Percentiles rank a stretch among this genome's conserved stretches.
Evolutionary conservation across 192 early-diverging fungal genomes (phyloP).

Genomic region (Dimargaris xerosporica): DNA sequence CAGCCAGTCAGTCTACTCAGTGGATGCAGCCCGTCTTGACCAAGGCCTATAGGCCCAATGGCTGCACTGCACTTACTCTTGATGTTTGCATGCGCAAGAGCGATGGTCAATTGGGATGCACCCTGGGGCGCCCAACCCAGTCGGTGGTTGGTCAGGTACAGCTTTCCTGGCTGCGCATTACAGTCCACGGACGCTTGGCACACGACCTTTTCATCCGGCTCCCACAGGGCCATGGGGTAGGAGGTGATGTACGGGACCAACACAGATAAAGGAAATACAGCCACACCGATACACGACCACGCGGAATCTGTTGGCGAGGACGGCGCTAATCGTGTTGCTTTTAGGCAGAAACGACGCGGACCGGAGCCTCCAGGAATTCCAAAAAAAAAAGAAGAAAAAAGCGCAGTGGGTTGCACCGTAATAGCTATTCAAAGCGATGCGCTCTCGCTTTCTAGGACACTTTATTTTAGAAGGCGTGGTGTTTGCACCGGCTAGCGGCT

Average conservation of each 20-base stretch:
- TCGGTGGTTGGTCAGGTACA: constrained; percentile 35
- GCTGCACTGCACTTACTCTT: constrained; percentile 14
- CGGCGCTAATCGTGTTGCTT: too few species aligned
- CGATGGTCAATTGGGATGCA: constrained; percentile 24
- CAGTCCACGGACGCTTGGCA: not conserved
- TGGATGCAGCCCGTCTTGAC: not conserved
- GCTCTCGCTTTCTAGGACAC: too few species aligned
- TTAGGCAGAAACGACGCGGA: too few species aligned
- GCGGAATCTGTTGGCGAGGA: too few species aligned
- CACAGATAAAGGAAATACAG: too few species aligned
- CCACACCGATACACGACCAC: too few species aligned
- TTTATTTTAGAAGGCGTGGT: too few species aligned
- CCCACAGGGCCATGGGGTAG: not conserved
- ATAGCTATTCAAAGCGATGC: too few species aligned
- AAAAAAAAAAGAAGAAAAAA: too few species aligned
- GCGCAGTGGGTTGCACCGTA: too few species aligned
- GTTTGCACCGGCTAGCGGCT: too few species aligned
- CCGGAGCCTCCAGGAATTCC: too few species aligned
- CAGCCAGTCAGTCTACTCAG: not conserved
- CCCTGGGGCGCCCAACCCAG: constrained; percentile 35
- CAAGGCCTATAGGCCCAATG: not conserved
- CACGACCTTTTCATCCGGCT: not conserved
- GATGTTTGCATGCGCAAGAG: constrained; percentile 29
- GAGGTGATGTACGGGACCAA: not conserved
- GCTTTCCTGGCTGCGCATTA: constrained; percentile 25